Conservation (phyloP, 1,284 basidiomycete species). For the Ceratobasidium sp. region DNA sequence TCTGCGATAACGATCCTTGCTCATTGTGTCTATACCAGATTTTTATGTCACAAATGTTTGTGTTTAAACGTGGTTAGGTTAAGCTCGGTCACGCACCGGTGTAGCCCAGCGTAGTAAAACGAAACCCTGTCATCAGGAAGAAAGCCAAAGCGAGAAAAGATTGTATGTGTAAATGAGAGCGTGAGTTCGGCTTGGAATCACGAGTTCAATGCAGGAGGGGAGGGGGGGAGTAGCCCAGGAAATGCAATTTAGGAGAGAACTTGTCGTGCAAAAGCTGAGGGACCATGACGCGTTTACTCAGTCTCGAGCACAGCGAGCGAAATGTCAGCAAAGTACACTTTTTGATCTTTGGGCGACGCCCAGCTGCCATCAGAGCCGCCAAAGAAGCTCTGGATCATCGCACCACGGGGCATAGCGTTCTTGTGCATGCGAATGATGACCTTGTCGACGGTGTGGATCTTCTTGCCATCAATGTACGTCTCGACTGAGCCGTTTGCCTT, state of each 20-base stretch:
- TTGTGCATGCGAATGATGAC: conserved; percentile 57
- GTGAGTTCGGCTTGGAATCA: conserved; percentile 11
- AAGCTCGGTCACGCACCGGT: conserved; percentile 9
- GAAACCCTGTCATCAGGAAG: neutral
- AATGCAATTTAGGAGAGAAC: neutral
- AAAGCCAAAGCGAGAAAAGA: conserved; percentile 10
- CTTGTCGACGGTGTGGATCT: conserved; percentile 57
- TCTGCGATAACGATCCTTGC: neutral
- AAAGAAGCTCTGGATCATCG: conserved; percentile 66
- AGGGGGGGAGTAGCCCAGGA: neutral
- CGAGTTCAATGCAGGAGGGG: conserved; percentile 9
- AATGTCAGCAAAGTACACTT: conserved; percentile 69
- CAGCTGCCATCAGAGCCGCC: conserved; percentile 51
- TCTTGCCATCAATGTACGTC: conserved; percentile 55
- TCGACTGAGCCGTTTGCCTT: conserved; percentile 48
- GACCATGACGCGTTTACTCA: neutral
- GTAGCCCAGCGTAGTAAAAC: neutral
- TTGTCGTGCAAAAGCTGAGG: neutral
- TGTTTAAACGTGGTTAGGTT: conserved; percentile 3
- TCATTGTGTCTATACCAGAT: neutral
- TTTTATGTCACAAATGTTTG: neutral
- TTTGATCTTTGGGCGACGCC: conserved; percentile 69
- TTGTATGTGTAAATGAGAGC: conserved; percentile 1
- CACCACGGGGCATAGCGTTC: conserved; percentile 59
- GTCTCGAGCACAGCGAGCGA: conserved; percentile 48